Base-by-base conservation (phyloP, 257 asterid species). In the Fraxinus americana region DNA sequence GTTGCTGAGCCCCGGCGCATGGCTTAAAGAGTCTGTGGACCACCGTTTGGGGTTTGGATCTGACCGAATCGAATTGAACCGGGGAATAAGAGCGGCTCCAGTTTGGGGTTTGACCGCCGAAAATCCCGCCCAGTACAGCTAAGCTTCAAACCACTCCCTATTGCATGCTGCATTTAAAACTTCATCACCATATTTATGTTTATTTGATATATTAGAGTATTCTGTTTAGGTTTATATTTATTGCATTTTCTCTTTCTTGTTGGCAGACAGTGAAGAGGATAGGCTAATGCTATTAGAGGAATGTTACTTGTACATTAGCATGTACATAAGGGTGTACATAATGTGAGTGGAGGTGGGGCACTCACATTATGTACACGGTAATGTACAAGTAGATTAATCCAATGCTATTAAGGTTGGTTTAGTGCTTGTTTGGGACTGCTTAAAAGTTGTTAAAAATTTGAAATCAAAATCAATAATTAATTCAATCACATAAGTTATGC, bases 81-180 rank as follows among this genome's bases (percentile, higher is more conserved):
- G 17, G 4, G 14, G 52, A 43, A 43, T 11, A 11, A 61, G 69
- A 61, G 73, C 21, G 80, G 77, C 80, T 78, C 82, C 72, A 50
- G 11, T 23, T 21, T 35, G 72, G 76, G 61, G 66, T 75, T 84
- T 81, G 85, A 78, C 88, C 79, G 77, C 88, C 85, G 88, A 72
- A 84, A 81, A 78, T 78, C 83, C 83, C 85, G 88, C 88, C 79
- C 80, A 84, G 7, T 61, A 21, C 68, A 61, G 68, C 68, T 9
- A 61, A 61, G 34, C 68, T 61, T 61, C 34, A 61, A 61, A 61
- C 68, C 68, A 61, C 68, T 57, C 66, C 66, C 12, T n/a, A 57
- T 17, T 57, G 21, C 7, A n/a, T n/a, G 7, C 25, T 19, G 65
- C 7, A 54, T 54, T 54, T 57, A n/a, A 19, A 17, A 57, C 5